Evolutionary conservation across 2,329 filamentous ascomycete genomes (phyloP), one percentile per base, ranked within the genome.

Genomic region (Verticillium alfalfae): DNA sequence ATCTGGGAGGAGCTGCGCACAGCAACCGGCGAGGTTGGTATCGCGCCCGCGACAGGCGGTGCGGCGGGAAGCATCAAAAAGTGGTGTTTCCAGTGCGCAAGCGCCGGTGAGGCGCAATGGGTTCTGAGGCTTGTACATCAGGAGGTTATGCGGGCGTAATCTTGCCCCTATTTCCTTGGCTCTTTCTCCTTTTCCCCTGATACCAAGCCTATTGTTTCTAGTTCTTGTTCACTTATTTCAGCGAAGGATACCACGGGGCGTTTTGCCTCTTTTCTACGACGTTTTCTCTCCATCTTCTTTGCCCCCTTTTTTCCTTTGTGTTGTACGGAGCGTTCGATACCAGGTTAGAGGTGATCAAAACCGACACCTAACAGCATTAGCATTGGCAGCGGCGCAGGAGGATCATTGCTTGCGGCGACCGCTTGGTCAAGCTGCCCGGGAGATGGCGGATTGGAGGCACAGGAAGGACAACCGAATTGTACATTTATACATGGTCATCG

Each of bases 1-100:
- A 89, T 97, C 39, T 95, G 92, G 87, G 90, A 95, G 72, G 88
- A 92, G 66, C 78, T 89, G 67, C 87, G 87, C 57, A 84, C 88
- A 65, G 84, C 84, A 65, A 80, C 85, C 31, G 84, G 85, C 31
- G 79, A 81, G 49, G 78, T 81, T 12, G 84, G 83, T 34, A 73
- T 78, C 18, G 84, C 76, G 52, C 82, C 83, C 2, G 77, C 79
- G 58, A 81, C 76, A 26, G 84, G 84, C 7, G 78, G 77, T 31
- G 77, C 82, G 6, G 78, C 78, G 9, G 84, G 84, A 26, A 81
- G 78, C 63, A 82, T 87, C 61, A 84, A 81, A 68, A 87, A 86
- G 73, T 87, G 84, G 84, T 87, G 84, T 67, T 86, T 87, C 73
- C 84, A 87, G 72, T 86, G 83, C 65, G 76, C 76, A 56, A 85